These are phyloP conservation scores for Phytophthora niederhauseri DNA, from an alignment of 352 stramenopile species.

Conservation along the genomic window DNA sequence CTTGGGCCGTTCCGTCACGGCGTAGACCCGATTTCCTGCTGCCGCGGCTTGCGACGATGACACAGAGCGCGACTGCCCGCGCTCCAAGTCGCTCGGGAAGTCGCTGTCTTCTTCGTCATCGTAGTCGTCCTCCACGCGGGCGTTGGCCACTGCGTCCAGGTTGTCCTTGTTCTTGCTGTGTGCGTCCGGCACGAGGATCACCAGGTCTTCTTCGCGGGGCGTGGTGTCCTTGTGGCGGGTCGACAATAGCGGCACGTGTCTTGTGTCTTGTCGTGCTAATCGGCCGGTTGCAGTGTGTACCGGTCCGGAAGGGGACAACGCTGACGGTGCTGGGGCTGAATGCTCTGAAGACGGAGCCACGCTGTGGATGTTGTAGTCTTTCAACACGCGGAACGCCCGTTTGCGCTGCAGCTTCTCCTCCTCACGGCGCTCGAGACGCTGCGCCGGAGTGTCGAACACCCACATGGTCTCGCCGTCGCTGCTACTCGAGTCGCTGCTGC, in stretches of 20 bases:
- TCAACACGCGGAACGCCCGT: constrained; percentile 58
- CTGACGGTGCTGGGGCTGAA: neutral
- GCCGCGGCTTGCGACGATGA: constrained; percentile 22
- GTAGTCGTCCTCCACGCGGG: neutral
- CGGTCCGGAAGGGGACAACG: constrained; percentile 8
- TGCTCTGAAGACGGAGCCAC: constrained; percentile 13
- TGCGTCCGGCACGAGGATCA: constrained; percentile 31
- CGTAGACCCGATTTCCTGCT: constrained; percentile 25
- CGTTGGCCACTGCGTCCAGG: constrained; percentile 10
- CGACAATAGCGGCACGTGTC: neutral
- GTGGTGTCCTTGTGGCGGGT: constrained; percentile 23
- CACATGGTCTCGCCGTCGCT: constrained; percentile 54
- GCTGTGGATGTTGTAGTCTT: constrained; percentile 57
- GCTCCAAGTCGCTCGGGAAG: constrained; percentile 11
- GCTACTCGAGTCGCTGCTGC: neutral
- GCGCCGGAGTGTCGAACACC: constrained; percentile 53
- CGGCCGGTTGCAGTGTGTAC: neutral
- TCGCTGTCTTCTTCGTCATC: neutral
- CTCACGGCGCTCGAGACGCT: constrained; percentile 59
- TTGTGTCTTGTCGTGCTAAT: neutral
- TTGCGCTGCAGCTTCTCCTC: constrained; percentile 59
- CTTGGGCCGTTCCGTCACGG: constrained; percentile 34
- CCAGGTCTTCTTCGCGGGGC: constrained; percentile 43
- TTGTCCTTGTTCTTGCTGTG: constrained; percentile 25
- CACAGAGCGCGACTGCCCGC: constrained; percentile 8